Percentiles rank a stretch among this genome's conserved stretches.
Evolutionary conservation across 169 alveolate species (phyloP).

Genomic region (Condylostoma magnum): DNA sequence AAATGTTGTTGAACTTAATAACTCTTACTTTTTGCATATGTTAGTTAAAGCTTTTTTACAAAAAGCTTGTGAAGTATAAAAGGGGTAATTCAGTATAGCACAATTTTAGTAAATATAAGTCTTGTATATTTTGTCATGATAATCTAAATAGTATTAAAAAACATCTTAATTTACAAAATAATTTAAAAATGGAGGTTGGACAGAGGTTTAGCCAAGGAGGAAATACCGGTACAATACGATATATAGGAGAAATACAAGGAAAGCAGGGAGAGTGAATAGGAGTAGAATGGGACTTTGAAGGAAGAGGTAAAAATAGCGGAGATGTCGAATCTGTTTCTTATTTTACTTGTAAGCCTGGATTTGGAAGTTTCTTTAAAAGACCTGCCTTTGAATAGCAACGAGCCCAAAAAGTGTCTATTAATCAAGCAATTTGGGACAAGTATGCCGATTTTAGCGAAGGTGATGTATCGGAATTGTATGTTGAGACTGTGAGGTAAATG

Average conservation of each 20-base stretch:
- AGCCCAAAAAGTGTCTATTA: background rate
- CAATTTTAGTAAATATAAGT: too few relatives aligned
- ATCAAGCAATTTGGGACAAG: conserved; percentile 15
- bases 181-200: background rate
- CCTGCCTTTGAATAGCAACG: background rate
- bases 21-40: too few relatives aligned
- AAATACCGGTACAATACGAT: conserved; percentile 1
- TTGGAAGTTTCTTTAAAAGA: conserved; percentile 13
- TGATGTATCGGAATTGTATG: conserved; percentile 5
- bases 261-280: conserved; percentile 41
- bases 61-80: too few relatives aligned
- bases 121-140: too few relatives aligned
- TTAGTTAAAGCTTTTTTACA: too few relatives aligned
- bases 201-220: conserved; percentile 2
- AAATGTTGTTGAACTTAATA: too few relatives aligned
- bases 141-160: too few relatives aligned
- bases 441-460: conserved; percentile 7
- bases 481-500: background rate
- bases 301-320: conserved; percentile 38
- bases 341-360: conserved; percentile 11
- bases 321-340: conserved; percentile 24
- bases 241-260: conserved; percentile 6
- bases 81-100: too few relatives aligned
- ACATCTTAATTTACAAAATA: too few relatives aligned
- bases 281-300: conserved; percentile 40